These are phyloP conservation scores for Macrolepiota albuminosa DNA, from an alignment of 768 basidiomycete species.

Conservation along the genomic window DNA sequence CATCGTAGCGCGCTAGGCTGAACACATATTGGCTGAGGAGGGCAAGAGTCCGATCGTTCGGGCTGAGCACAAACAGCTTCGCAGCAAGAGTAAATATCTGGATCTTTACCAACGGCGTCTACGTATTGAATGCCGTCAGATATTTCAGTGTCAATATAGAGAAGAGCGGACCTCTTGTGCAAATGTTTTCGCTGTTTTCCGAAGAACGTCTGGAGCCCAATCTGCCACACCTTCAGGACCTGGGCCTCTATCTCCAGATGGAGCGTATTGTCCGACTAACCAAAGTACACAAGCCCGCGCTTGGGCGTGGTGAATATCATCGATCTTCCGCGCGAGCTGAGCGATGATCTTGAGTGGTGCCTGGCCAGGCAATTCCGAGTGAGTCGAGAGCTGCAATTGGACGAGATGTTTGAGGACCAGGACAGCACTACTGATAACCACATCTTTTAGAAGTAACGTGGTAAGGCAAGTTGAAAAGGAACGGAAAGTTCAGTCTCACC, in stretches of 20 bases:
- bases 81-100: conserved; percentile 84
- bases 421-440: conserved; percentile 75
- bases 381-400: conserved; percentile 51
- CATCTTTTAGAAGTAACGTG: conserved; percentile 39
- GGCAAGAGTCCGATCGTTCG: conserved; percentile 42
- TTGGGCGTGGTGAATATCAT: conserved; percentile 72
- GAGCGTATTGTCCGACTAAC: conserved; percentile 88
- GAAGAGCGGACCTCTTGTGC: conserved; percentile 50
- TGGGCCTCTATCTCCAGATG: conserved; percentile 26
- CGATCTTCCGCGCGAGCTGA: conserved; percentile 70
- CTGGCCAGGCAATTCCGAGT: conserved; percentile 22
- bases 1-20: conserved; percentile 82
- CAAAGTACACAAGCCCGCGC: conserved; percentile 88
- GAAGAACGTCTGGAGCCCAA: conserved; percentile 88
- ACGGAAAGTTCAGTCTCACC: conserved; percentile 41
- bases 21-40: conserved; percentile 72
- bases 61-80: conserved; percentile 71
- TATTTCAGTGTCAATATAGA: background rate
- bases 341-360: conserved; percentile 67
- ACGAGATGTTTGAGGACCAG: conserved; percentile 83
- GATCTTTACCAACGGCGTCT: conserved; percentile 70
- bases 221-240: conserved; percentile 55
- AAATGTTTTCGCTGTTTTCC: conserved; percentile 76
- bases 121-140: background rate
- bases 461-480: background rate